Percentiles rank a stretch among this genome's conserved stretches.
Conservation (phyloP, 768 basidiomycete genomes). For the Dacryopinax primogenitus region DNA sequence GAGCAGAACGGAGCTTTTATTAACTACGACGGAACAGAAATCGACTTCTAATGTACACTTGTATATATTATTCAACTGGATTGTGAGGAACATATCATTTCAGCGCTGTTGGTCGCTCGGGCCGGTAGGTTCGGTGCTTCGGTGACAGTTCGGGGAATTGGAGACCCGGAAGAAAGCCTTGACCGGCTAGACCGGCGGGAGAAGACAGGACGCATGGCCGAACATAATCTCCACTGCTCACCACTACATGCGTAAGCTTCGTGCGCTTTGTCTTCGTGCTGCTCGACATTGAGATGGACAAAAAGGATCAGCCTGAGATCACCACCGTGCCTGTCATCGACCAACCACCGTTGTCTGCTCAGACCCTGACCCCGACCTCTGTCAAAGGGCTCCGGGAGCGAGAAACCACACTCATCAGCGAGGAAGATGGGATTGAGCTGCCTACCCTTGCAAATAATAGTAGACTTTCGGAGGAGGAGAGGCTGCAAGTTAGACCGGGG, state of each 20-base stretch:
- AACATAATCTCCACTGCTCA: background rate
- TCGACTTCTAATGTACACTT: background rate
- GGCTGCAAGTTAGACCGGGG: background rate
- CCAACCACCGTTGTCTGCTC: background rate
- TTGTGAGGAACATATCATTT: background rate
- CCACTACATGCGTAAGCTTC: background rate
- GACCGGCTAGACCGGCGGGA: background rate
- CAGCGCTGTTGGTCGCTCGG: background rate
- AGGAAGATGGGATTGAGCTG: background rate
- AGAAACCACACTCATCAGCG: background rate
- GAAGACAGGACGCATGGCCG: no score
- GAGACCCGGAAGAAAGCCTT: conserved; percentile 6
- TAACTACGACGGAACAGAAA: conserved; percentile 19
- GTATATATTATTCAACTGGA: conserved; percentile 1
- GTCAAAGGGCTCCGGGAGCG: background rate
- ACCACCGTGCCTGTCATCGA: background rate
- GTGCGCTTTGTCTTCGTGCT: no score
- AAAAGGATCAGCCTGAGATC: background rate
- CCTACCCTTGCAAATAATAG: background rate
- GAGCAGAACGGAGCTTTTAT: conserved; percentile 20
- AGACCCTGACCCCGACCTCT: conserved; percentile 3
- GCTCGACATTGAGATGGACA: conserved; percentile 1
- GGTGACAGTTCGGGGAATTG: background rate
- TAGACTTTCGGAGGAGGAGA: background rate
- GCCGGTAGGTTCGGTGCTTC: background rate